A percentile compares a stretch with the other conserved stretches of the same genome.
These are phyloP conservation scores for Marasmius fiardii DNA, from an alignment of 1,284 basidiomycete species.

Conservation along the genomic window DNA sequence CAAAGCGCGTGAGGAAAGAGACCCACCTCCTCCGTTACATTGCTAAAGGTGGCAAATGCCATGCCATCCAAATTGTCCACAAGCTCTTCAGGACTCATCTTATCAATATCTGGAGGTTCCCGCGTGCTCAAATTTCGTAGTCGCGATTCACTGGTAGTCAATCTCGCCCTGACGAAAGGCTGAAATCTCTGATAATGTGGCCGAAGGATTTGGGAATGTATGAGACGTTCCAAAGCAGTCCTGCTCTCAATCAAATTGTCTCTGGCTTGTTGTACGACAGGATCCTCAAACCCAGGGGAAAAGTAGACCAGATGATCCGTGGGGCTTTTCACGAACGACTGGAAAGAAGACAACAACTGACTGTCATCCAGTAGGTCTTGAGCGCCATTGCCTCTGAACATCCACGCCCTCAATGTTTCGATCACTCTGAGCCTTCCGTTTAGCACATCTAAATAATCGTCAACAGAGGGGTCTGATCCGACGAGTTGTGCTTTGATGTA, in stretches of 20 bases:
- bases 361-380: conserved; percentile 73
- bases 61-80: conserved; percentile 74
- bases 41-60: conserved; percentile 67
- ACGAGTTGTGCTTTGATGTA: conserved; percentile 50
- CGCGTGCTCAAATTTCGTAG: conserved; percentile 42
- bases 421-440: conserved; percentile 57
- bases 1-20: not conserved
- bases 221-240: conserved; percentile 39
- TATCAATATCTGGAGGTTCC: conserved; percentile 65
- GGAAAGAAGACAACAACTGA: conserved; percentile 55
- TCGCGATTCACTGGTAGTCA: conserved; percentile 24
- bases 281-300: conserved; percentile 33
- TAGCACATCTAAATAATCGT: conserved; percentile 38
- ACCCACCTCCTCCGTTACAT: conserved; percentile 69
- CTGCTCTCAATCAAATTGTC: conserved; percentile 42
- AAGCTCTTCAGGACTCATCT: conserved; percentile 61
- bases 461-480: conserved; percentile 32
- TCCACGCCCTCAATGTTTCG: conserved; percentile 65
- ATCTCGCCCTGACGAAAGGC: conserved; percentile 20
- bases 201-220: conserved; percentile 58
- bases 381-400: conserved; percentile 64
- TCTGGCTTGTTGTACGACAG: conserved; percentile 44
- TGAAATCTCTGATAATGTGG: conserved; percentile 40
- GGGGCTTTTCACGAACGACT: conserved; percentile 51
- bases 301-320: conserved; percentile 44